Evolutionary conservation across 257 asterid genomes (phyloP), one percentile per base, ranked within the genome.

Genomic region (Salvia splendens): DNA sequence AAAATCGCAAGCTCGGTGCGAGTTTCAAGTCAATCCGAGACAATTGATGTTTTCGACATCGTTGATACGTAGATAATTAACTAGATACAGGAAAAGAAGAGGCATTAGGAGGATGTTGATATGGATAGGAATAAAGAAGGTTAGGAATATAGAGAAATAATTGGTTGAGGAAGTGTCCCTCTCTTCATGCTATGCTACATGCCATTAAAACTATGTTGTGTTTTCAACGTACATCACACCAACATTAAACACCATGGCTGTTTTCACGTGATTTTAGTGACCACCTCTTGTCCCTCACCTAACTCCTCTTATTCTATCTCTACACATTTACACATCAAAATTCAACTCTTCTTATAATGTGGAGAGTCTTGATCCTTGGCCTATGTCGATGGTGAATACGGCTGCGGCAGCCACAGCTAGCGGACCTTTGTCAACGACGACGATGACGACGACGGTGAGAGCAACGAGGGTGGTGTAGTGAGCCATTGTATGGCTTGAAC

Each of bases 261-360:
- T 78, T 81, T 74, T 83, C 89, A 83, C 89, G 89, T 83, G 89
- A 81, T 76, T 45, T 36, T 60, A 69, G 71, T 73, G 82, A 79
- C 69, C 49, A 58, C 81, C 53, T 63, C 77, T 65, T 64, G 54
- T 57, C 78, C 75, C 79, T 68, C 76, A 52, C 80, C 78, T 65
- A 68, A 69, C 59, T 51, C 69, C 38, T 62, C 40, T 59, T 56
- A 66, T 45, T n/a, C 20, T 14, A 40, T 9, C 36, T 20, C 59
- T 48, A 35, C 61, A 24, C 70, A 68, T 69, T 61, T 61, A 73
- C 46, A 55, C 2, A 54, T 8, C 6, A 11, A 11, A 12, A 30
- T 30, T 55, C 20, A 48, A 15, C 3, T 35, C 40, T 35, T 35
- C 40, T 35, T 35, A 35, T 35, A 35, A 35, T 35, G 38, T 35